Evolutionary conservation across 179 eudicot genomes (phyloP).

Genomic region (Corrigiola litoralis): DNA sequence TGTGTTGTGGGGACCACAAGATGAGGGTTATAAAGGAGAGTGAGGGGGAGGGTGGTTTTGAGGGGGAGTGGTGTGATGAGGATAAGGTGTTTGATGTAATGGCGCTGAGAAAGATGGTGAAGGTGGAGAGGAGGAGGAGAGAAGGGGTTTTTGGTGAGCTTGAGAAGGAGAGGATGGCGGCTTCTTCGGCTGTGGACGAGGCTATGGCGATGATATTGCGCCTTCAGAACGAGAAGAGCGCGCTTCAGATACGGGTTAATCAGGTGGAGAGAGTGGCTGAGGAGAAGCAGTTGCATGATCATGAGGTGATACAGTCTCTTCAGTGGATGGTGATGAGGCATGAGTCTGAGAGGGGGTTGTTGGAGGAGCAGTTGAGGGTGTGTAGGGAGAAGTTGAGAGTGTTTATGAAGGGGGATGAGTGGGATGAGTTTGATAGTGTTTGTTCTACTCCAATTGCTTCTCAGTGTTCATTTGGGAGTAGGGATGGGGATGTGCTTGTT

Average conservation of each 20-base stretch:
- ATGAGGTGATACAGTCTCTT: conserved; percentile 63
- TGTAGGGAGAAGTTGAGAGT: conserved; percentile 33
- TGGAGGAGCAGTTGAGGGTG: conserved; percentile 51
- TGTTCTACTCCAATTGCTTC: conserved; percentile 28
- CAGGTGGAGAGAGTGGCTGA: conserved; percentile 53
- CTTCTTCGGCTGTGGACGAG: conserved; percentile 76
- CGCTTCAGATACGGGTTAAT: conserved; percentile 46
- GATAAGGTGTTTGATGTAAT: conserved; percentile 46
- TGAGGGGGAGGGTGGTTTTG: conserved; percentile 16
- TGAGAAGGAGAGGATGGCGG: conserved; percentile 68
- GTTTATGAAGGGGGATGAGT: conserved; percentile 37
- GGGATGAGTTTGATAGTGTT: conserved; percentile 31
- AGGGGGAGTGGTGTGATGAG: conserved; percentile 26
- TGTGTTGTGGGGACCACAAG: conserved; percentile 25
- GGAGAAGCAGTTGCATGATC: conserved; percentile 70
- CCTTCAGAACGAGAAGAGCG: conserved; percentile 69
- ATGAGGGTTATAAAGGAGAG: conserved; percentile 18
- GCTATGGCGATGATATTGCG: conserved; percentile 83
- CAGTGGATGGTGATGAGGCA: conserved; percentile 54
- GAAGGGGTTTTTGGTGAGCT: conserved; percentile 47
- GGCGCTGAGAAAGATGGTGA: conserved; percentile 55
- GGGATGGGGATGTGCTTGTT: conserved; percentile 23
- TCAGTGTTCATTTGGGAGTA: conserved; percentile 10
- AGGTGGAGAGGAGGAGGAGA: conserved; percentile 38
- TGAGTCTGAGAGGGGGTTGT: conserved; percentile 44